Conservation (phyloP, 2,329 filamentous ascomycete species). For the Colletotrichum liriopes region DNA sequence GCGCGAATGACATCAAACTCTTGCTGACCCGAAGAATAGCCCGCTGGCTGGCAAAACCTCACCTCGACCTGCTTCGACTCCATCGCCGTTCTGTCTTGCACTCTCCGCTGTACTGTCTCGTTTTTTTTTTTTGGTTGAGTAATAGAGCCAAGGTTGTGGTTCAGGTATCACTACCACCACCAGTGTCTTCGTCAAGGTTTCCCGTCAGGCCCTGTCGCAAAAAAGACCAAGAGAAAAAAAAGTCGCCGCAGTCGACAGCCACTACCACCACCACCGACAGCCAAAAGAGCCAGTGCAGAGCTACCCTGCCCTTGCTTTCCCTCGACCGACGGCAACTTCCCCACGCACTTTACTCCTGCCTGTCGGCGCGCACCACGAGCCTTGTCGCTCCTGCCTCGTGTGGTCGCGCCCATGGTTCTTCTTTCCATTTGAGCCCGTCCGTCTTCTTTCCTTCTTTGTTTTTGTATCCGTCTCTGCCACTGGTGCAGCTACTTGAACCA, state of each 20-base stretch:
- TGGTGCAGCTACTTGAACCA: not conserved
- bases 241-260: slow-evolving; percentile 3
- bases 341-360: slow-evolving; percentile 38
- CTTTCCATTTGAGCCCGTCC: slow-evolving; percentile 31
- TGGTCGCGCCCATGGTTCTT: slow-evolving; percentile 37
- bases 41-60: slow-evolving; percentile 8
- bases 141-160: not conserved
- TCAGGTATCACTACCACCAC: not conserved
- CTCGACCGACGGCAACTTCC: slow-evolving; percentile 31
- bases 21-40: slow-evolving; percentile 21
- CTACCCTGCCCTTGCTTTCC: slow-evolving; percentile 40
- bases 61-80: slow-evolving; percentile 2
- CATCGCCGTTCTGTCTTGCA: slow-evolving; percentile 9
- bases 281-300: slow-evolving; percentile 1
- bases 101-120: not conserved
- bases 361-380: slow-evolving; percentile 41
- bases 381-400: slow-evolving; percentile 40
- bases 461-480: not conserved
- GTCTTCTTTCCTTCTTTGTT: slow-evolving; percentile 21
- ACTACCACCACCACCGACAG: not conserved
- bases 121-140: not conserved
- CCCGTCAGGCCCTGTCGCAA: not conserved
- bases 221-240: not conserved
- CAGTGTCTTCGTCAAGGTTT: not conserved
- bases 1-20: slow-evolving; percentile 35